phyloP scores from a whole-genome alignment of 1,139 yeast species.

The Yamadazyma diddensiae region DNA sequence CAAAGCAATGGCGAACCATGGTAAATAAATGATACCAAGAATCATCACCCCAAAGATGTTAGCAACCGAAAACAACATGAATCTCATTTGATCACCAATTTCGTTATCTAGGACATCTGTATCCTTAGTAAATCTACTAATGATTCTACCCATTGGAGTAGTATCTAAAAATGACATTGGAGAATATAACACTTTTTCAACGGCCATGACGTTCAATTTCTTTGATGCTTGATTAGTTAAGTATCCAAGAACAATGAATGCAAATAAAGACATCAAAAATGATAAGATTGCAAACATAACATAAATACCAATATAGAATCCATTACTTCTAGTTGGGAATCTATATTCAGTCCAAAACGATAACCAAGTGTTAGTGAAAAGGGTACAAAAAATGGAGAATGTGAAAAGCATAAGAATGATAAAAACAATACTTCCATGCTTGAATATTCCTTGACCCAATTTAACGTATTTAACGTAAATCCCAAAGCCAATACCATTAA shows the following conservation, averaged over 20 bases:
- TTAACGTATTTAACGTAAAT: slow-evolving; percentile 45
- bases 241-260: slow-evolving; percentile 42
- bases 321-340: slow-evolving; percentile 43
- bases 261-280: slow-evolving; percentile 33
- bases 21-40: slow-evolving; percentile 43
- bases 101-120: slow-evolving; percentile 48
- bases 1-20: slow-evolving; percentile 46
- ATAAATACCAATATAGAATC: slow-evolving; percentile 73
- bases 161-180: slow-evolving; percentile 48
- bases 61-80: slow-evolving; percentile 39
- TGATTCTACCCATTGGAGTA: slow-evolving; percentile 44
- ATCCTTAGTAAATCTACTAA: slow-evolving; percentile 56
- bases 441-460: slow-evolving; percentile 53
- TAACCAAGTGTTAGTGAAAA: slow-evolving; percentile 79
- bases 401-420: slow-evolving; percentile 19
- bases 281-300: slow-evolving; percentile 40
- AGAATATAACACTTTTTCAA: slow-evolving; percentile 29
- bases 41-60: slow-evolving; percentile 41
- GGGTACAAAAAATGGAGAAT: slow-evolving; percentile 54
- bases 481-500: slow-evolving; percentile 29
- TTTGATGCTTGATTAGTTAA: slow-evolving; percentile 51
- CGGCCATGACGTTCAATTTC: slow-evolving; percentile 25
- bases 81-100: slow-evolving; percentile 43
- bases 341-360: slow-evolving; percentile 75
- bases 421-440: slow-evolving; percentile 14